A percentile compares a stretch with the other conserved stretches of the same genome.
phyloP scores from a whole-genome alignment of 352 stramenopile genomes.

The Albugo candida region DNA sequence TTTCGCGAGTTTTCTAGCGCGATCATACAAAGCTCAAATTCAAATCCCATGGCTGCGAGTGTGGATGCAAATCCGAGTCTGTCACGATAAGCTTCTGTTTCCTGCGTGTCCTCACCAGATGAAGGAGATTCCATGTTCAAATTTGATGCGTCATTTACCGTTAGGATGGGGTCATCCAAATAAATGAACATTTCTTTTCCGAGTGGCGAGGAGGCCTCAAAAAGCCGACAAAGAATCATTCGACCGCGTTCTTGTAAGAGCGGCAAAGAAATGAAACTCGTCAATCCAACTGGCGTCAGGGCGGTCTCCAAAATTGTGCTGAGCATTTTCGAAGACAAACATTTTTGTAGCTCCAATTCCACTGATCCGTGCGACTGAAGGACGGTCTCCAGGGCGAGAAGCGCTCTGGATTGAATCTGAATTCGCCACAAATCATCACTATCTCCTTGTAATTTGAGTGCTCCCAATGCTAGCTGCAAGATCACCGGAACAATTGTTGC shows the following conservation, averaged over 20 bases:
- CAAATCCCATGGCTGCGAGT: constrained; percentile 72
- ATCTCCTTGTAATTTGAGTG: constrained; percentile 32
- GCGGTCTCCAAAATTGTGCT: constrained; percentile 34
- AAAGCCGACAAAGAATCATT: constrained; percentile 70
- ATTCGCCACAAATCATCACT: constrained; percentile 69
- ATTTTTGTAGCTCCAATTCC: constrained; percentile 1
- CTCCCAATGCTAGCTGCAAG: constrained; percentile 56
- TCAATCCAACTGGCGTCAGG: constrained; percentile 39
- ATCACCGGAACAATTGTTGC: constrained; percentile 72
- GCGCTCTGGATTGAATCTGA: constrained; percentile 66
- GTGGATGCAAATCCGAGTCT: constrained; percentile 63
- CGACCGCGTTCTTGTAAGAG: constrained; percentile 60
- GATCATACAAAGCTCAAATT: constrained; percentile 75
- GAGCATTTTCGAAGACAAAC: constrained; percentile 12
- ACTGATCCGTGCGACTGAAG: constrained; percentile 29
- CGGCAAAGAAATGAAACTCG: constrained; percentile 50
- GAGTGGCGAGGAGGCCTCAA: constrained; percentile 64
- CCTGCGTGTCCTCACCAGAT: constrained; percentile 37
- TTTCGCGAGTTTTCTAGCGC: constrained; percentile 62
- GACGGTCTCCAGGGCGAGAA: constrained; percentile 62
- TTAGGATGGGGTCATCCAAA: constrained; percentile 24
- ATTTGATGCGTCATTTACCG: neutral
- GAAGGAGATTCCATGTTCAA: constrained; percentile 15
- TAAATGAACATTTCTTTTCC: constrained; percentile 59
- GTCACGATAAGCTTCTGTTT: constrained; percentile 46